phyloP scores from a whole-genome alignment of 2,329 filamentous ascomycete species.

The Cercospora nicotianae region DNA sequence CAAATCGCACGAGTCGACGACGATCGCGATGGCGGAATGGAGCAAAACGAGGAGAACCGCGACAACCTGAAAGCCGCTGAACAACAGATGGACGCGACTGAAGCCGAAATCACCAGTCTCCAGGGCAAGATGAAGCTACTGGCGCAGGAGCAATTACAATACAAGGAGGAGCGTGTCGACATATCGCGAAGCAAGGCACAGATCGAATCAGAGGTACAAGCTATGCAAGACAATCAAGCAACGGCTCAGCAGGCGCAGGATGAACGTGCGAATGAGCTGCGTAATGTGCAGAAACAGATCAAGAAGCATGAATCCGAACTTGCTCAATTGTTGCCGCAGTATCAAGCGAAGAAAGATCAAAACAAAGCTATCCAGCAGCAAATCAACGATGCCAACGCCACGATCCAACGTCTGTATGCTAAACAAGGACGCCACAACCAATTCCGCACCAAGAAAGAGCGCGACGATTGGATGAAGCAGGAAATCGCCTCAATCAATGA shows the following conservation, averaged over 20 bases:
- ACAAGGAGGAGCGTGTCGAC: conserved; percentile 87
- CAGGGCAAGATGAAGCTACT: conserved; percentile 82
- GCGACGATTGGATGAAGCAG: conserved; percentile 76
- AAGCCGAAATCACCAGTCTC: conserved; percentile 75
- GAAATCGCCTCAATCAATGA: conserved; percentile 79
- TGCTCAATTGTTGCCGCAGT: conserved; percentile 71
- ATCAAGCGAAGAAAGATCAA: conserved; percentile 68
- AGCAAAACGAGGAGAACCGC: conserved; percentile 47
- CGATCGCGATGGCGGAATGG: conserved; percentile 73
- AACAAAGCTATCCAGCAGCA: conserved; percentile 70
- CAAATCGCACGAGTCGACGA: conserved; percentile 82
- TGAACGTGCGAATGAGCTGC: conserved; percentile 70
- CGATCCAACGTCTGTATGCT: conserved; percentile 75
- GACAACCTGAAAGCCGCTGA: conserved; percentile 65
- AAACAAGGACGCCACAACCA: conserved; percentile 88
- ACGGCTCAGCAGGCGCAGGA: conserved; percentile 70
- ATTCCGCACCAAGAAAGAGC: conserved; percentile 84
- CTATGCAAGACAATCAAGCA: conserved; percentile 77
- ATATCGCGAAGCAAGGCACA: conserved; percentile 78
- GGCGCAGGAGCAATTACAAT: conserved; percentile 78
- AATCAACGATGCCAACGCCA: conserved; percentile 73
- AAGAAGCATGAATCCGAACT: conserved; percentile 74
- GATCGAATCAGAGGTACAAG: conserved; percentile 80
- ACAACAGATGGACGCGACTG: conserved; percentile 78
- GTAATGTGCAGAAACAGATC: conserved; percentile 72